phyloP scores from a whole-genome alignment of 352 stramenopile genomes.

The Pythium oligandrum region DNA sequence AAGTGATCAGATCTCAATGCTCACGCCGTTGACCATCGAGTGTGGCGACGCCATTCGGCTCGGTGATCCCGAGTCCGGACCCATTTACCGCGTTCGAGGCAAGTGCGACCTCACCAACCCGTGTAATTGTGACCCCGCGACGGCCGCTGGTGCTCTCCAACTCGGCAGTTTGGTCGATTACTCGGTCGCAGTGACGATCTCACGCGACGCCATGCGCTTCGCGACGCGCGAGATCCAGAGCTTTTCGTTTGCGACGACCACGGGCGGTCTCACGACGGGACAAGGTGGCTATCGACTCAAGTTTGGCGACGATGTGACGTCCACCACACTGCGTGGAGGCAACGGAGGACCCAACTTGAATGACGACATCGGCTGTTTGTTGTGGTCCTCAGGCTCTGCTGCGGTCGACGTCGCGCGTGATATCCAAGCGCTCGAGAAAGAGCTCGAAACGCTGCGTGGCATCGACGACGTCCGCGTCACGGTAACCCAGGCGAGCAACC shows the following conservation, averaged over 20 bases:
- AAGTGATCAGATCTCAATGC: slow-evolving; percentile 31
- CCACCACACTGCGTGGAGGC: slow-evolving; percentile 69
- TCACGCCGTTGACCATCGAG: slow-evolving; percentile 28
- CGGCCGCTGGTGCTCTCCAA: slow-evolving; percentile 26
- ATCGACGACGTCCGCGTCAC: slow-evolving; percentile 78
- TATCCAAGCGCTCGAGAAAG: slow-evolving; percentile 46
- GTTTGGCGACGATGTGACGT: slow-evolving; percentile 88
- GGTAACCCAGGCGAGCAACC: slow-evolving; percentile 33
- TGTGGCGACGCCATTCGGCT: slow-evolving; percentile 73
- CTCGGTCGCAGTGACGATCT: slow-evolving; percentile 35
- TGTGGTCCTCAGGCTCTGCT: slow-evolving; percentile 62
- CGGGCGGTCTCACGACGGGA: slow-evolving; percentile 35
- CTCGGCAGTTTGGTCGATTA: slow-evolving; percentile 43
- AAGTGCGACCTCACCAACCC: slow-evolving; percentile 38
- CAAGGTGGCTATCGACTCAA: slow-evolving; percentile 85
- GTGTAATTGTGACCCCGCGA: slow-evolving; percentile 36
- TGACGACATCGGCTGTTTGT: slow-evolving; percentile 67
- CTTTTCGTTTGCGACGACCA: slow-evolving; percentile 37
- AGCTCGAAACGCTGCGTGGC: slow-evolving; percentile 53
- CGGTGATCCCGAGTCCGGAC: slow-evolving; percentile 28
- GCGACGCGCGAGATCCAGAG: slow-evolving; percentile 68
- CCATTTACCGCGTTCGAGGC: slow-evolving; percentile 57
- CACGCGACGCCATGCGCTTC: slow-evolving; percentile 28
- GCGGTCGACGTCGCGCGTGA: slow-evolving; percentile 35
- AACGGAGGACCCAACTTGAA: slow-evolving; percentile 66